Percentiles rank a stretch among this genome's conserved stretches.
These are phyloP conservation scores for Scutellaria minor DNA, from an alignment of 257 asterid species.

Conservation along the genomic window DNA sequence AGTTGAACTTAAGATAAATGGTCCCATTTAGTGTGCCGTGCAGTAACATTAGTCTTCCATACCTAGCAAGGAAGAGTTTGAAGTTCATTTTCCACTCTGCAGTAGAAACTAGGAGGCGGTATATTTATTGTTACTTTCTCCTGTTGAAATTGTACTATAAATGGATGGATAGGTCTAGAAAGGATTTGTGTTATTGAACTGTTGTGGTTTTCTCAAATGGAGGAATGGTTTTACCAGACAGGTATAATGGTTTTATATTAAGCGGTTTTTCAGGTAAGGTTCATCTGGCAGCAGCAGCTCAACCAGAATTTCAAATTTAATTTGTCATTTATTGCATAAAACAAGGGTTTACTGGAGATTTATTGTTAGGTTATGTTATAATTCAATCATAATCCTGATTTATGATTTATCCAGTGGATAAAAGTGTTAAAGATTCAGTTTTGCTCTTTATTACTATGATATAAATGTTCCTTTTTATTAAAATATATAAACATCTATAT, in stretches of 20 bases:
- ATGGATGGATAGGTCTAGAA: not conserved
- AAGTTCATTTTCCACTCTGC: not conserved
- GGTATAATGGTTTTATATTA: too few species aligned
- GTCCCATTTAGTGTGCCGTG: not conserved
- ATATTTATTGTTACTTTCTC: not conserved
- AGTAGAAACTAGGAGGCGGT: not conserved
- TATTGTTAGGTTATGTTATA: not conserved
- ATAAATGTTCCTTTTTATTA: too few species aligned
- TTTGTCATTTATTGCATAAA: not conserved
- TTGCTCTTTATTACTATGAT: not conserved
- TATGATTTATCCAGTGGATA: not conserved
- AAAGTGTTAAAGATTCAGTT: not conserved
- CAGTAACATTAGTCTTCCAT: not conserved
- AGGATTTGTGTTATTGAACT: not conserved
- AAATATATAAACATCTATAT: not conserved
- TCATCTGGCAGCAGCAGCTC: not conserved
- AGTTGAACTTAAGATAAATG: constrained; percentile 3
- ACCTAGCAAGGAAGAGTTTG: not conserved
- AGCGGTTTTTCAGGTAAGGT: not conserved
- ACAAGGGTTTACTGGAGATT: not conserved
- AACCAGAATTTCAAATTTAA: too few species aligned
- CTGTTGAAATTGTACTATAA: not conserved
- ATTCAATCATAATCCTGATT: not conserved
- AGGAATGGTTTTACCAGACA: constrained; percentile 5
- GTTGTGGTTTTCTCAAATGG: not conserved